Conservation (phyloP, 1,139 yeast genomes). For the Debaryomyces psychrophilus region DNA sequence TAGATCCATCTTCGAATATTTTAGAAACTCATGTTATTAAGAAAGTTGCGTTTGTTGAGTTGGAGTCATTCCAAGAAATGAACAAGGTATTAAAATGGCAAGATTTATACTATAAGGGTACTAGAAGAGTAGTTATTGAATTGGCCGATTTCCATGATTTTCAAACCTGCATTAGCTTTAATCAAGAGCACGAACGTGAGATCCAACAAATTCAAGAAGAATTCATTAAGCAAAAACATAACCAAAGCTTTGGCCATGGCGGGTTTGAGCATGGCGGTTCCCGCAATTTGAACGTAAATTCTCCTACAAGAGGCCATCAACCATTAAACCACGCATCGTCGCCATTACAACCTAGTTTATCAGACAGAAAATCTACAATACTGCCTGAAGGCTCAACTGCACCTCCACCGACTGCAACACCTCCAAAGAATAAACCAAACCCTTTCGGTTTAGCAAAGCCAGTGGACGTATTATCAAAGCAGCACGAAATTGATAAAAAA, state of each 20-base stretch:
- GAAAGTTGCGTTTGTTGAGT: conserved; percentile 67
- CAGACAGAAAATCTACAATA: not conserved
- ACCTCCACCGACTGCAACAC: conserved; percentile 1
- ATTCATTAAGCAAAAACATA: conserved; percentile 27
- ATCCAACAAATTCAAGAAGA: conserved; percentile 37
- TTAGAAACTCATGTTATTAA: conserved; percentile 44
- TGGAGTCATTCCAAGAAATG: conserved; percentile 49
- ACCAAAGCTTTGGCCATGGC: conserved; percentile 18
- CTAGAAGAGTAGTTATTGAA: conserved; percentile 46
- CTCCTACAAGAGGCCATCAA: conserved; percentile 9
- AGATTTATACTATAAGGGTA: conserved; percentile 44
- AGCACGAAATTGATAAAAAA: conserved; percentile 47
- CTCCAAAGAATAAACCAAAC: conserved; percentile 35
- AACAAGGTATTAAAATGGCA: conserved; percentile 50
- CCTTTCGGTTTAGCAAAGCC: conserved; percentile 54
- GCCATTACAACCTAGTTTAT: not conserved
- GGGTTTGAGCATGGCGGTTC: conserved; percentile 7
- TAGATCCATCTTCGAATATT: conserved; percentile 45
- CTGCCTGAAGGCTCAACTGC: not conserved
- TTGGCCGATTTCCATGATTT: conserved; percentile 54
- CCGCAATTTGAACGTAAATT: conserved; percentile 11
- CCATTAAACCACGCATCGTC: not conserved
- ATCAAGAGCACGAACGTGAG: conserved; percentile 37
- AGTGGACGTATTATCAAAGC: conserved; percentile 44
- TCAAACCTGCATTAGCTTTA: conserved; percentile 46